Conservation (phyloP, 371 early-diverging fungal genomes). For the Umbelopsis sp. region DNA sequence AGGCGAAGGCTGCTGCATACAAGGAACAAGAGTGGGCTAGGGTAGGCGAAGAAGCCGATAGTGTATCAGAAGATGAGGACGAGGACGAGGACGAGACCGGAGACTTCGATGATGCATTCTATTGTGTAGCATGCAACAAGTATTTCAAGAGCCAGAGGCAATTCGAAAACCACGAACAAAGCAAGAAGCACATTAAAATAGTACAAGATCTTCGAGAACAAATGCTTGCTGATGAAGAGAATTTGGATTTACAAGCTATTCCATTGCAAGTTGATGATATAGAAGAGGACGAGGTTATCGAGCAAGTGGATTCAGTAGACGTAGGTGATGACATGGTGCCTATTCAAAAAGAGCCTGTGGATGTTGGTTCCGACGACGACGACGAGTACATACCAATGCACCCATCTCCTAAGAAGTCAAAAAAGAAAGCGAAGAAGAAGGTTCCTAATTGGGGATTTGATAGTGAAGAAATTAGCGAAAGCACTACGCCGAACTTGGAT, state of each 20-base stretch:
- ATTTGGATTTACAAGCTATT: conserved; percentile 31
- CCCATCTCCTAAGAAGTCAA: conserved; percentile 28
- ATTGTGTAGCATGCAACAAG: conserved; percentile 86
- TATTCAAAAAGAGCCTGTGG: conserved; percentile 16
- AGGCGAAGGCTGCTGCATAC: conserved; percentile 53
- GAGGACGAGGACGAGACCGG: conserved; percentile 49
- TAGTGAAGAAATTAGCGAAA: conserved; percentile 27
- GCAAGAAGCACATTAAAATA: conserved; percentile 75
- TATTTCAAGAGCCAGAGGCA: conserved; percentile 77
- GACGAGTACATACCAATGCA: conserved; percentile 18
- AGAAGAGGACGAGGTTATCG: conserved; percentile 18
- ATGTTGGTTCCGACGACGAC: conserved; percentile 19
- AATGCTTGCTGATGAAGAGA: conserved; percentile 66
- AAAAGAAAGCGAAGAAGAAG: conserved; percentile 33
- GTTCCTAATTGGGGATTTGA: conserved; percentile 29
- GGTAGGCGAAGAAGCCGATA: conserved; percentile 34
- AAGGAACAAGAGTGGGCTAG: conserved; percentile 70
- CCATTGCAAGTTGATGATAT: conserved; percentile 28
- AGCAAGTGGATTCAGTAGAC: neutral
- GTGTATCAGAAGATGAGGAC: conserved; percentile 32
- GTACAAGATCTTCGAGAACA: conserved; percentile 67
- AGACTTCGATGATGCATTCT: conserved; percentile 50
- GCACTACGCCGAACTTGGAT: conserved; percentile 22
- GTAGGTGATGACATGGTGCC: conserved; percentile 10
- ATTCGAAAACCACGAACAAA: conserved; percentile 75